Conservation (phyloP, 2,329 filamentous ascomycete genomes). For the Hymenoscyphus fraxineus region DNA sequence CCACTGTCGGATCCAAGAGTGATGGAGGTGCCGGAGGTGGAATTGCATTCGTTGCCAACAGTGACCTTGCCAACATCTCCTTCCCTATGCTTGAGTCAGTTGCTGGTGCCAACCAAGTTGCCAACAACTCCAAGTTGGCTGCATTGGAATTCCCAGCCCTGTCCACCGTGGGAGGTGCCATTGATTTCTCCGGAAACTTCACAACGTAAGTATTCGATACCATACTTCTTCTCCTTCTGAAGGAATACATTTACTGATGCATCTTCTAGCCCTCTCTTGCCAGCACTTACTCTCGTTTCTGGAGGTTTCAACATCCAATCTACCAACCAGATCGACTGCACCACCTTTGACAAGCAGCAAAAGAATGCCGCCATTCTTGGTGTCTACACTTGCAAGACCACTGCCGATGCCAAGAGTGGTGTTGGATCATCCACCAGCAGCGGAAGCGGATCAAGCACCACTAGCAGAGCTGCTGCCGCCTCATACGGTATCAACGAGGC, state of each 20-base stretch:
- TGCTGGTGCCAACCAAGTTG: slow-evolving; percentile 76
- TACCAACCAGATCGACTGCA: slow-evolving; percentile 29
- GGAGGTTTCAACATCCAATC: slow-evolving; percentile 63
- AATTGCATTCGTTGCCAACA: slow-evolving; percentile 62
- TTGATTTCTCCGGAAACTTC: slow-evolving; percentile 84
- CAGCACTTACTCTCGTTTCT: slow-evolving; percentile 61
- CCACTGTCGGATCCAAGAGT: slow-evolving; percentile 47
- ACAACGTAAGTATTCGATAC: slow-evolving; percentile 58
- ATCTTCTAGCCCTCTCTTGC: slow-evolving; percentile 61
- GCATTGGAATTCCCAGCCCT: slow-evolving; percentile 68
- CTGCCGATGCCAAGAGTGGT: slow-evolving; percentile 26
- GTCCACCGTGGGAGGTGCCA: slow-evolving; percentile 68
- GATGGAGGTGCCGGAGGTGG: slow-evolving; percentile 40
- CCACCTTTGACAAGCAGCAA: slow-evolving; percentile 28
- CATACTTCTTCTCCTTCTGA: not conserved
- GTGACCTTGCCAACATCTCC: slow-evolving; percentile 66
- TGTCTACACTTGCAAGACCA: slow-evolving; percentile 41
- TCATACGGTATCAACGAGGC: slow-evolving; percentile 37
- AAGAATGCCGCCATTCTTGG: slow-evolving; percentile 42
- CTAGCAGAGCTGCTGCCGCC: slow-evolving; percentile 37
- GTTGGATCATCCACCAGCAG: slow-evolving; percentile 34
- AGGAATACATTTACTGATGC: slow-evolving; percentile 32
- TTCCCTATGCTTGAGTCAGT: slow-evolving; percentile 66
- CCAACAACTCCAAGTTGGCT: slow-evolving; percentile 79
- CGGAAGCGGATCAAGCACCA: slow-evolving; percentile 29